phyloP scores from a whole-genome alignment of 2,329 filamentous ascomycete species.

The Elsinoe fawcettii region DNA sequence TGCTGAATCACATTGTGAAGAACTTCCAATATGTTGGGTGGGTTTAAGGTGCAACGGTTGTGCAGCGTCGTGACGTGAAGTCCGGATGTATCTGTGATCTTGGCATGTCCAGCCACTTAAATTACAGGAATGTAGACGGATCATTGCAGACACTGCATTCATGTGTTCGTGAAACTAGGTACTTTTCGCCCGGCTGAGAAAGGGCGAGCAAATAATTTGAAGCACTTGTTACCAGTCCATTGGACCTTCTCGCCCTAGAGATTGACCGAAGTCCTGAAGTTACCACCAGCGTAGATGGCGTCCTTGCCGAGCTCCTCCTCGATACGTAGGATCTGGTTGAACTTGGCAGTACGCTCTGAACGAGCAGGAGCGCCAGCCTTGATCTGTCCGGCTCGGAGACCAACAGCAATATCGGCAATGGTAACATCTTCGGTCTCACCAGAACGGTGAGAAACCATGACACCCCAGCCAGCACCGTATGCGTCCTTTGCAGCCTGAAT shows the following conservation, averaged over 20 bases:
- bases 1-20: too few relatives aligned
- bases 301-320: constrained; percentile 96
- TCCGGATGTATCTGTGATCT: background rate
- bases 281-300: constrained; percentile 77
- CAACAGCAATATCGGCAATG: constrained; percentile 95
- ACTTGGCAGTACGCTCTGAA: constrained; percentile 97
- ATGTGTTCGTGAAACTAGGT: constrained; percentile 8
- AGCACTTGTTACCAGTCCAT: background rate
- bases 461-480: constrained; percentile 89
- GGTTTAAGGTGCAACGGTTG: too few relatives aligned
- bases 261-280: constrained; percentile 87
- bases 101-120: constrained; percentile 1
- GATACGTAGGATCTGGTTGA: constrained; percentile 99
- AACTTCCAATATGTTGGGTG: too few relatives aligned
- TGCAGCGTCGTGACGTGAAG: background rate
- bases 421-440: constrained; percentile 99
- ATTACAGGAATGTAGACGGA: background rate
- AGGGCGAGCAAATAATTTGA: background rate
- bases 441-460: constrained; percentile 99
- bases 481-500: constrained; percentile 99
- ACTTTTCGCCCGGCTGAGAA: constrained; percentile 6
- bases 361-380: constrained; percentile 95
- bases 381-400: constrained; percentile 95
- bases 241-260: constrained; percentile 49
- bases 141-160: background rate